These are phyloP conservation scores for Colletotrichum kahawae DNA, from an alignment of 2,329 filamentous ascomycete species.

Conservation along the genomic window DNA sequence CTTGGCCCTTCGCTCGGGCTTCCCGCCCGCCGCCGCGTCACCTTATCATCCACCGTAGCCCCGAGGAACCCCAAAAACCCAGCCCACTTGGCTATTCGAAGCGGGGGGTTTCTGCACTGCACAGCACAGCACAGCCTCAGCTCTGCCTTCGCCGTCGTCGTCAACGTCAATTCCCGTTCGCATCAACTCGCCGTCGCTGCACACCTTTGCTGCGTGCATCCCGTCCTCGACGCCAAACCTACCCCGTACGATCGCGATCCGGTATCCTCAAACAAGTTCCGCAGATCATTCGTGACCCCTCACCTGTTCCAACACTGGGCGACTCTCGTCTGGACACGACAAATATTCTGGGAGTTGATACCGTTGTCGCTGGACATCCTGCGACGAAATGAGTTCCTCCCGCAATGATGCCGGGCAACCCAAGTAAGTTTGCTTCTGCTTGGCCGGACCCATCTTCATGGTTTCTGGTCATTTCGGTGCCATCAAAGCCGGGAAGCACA, in stretches of 20 bases:
- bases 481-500: neutral
- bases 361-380: constrained; percentile 20
- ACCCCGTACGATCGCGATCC: neutral
- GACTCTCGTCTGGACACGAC: constrained; percentile 5
- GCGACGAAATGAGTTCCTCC: constrained; percentile 26
- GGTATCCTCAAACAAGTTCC: neutral
- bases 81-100: constrained; percentile 24
- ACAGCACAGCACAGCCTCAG: constrained; percentile 25
- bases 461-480: neutral
- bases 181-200: constrained; percentile 4
- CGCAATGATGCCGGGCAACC: constrained; percentile 42
- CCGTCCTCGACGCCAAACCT: neutral
- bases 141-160: constrained; percentile 23
- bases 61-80: constrained; percentile 18
- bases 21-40: constrained; percentile 24
- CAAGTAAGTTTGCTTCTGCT: constrained; percentile 31
- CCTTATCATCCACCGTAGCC: constrained; percentile 19
- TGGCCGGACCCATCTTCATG: neutral
- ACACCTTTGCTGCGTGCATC: neutral
- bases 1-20: constrained; percentile 8
- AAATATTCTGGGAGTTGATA: constrained; percentile 17
- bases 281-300: constrained; percentile 3
- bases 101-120: constrained; percentile 23
- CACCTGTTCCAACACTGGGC: constrained; percentile 11
- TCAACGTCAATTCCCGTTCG: constrained; percentile 15